Conservation (phyloP, 2,329 filamentous ascomycete species). For the Phaeoacremonium minimum region DNA sequence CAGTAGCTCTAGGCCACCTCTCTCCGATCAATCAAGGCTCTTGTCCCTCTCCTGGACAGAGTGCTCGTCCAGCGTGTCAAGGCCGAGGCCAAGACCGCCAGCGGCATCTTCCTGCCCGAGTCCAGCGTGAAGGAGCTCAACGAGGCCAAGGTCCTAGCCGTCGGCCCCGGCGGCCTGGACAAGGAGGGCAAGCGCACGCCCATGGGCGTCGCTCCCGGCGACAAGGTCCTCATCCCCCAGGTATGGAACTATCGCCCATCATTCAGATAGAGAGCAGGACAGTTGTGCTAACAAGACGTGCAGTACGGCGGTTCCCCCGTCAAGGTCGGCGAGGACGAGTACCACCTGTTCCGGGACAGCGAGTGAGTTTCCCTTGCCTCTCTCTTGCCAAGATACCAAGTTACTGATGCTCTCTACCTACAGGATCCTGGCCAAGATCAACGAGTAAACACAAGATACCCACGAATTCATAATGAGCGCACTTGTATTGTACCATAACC, state of each 20-base stretch:
- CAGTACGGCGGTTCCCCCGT: slow-evolving; percentile 91
- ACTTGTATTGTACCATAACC: not conserved
- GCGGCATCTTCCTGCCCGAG: slow-evolving; percentile 97
- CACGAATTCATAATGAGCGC: not conserved
- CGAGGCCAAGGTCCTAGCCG: slow-evolving; percentile 92
- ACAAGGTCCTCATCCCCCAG: slow-evolving; percentile 94
- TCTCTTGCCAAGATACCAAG: not conserved
- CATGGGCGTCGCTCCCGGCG: slow-evolving; percentile 77
- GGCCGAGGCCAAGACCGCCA: slow-evolving; percentile 92
- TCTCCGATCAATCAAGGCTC: slow-evolving; percentile 91
- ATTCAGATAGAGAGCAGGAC: not conserved
- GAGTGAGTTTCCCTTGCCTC: slow-evolving; percentile 64
- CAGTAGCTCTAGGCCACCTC: slow-evolving; percentile 52
- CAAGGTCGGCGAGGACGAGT: slow-evolving; percentile 98
- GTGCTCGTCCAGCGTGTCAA: slow-evolving; percentile 96
- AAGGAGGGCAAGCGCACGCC: slow-evolving; percentile 84
- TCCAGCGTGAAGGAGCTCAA: slow-evolving; percentile 97
- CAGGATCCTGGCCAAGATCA: slow-evolving; percentile 98
- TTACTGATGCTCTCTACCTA: slow-evolving; percentile 11
- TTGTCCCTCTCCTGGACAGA: slow-evolving; percentile 94
- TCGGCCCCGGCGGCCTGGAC: slow-evolving; percentile 84
- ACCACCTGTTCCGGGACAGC: slow-evolving; percentile 91
- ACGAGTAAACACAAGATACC: slow-evolving; percentile 63
- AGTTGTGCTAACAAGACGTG: slow-evolving; percentile 17
- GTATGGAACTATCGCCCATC: slow-evolving; percentile 42